Percentiles rank a stretch among this genome's conserved stretches.
phyloP scores from a whole-genome alignment of 768 basidiomycete genomes.

The Leccinum pellstonianum region DNA sequence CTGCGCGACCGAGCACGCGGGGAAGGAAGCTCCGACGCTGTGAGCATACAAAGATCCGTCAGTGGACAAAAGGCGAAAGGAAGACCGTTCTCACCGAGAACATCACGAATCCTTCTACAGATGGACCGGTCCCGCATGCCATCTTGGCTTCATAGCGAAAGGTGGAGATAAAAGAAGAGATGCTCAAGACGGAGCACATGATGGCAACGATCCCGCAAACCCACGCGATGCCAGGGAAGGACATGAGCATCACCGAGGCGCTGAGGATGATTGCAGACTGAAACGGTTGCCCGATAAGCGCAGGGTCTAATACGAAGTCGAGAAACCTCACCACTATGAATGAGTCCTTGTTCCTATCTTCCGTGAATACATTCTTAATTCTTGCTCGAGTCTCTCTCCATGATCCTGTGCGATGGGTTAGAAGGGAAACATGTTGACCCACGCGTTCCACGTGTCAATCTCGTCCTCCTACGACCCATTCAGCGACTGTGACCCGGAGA shows the following conservation, averaged over 20 bases:
- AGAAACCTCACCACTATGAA: slow-evolving; percentile 55
- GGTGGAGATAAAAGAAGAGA: slow-evolving; percentile 27
- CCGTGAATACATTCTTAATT: slow-evolving; percentile 44
- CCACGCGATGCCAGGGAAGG: slow-evolving; percentile 67
- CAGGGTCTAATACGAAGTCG: neutral
- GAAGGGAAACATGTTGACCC: neutral
- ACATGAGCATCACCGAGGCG: slow-evolving; percentile 70
- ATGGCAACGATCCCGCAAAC: slow-evolving; percentile 66
- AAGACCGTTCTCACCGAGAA: slow-evolving; percentile 39
- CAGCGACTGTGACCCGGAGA: neutral
- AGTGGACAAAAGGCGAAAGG: neutral
- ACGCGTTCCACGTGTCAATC: slow-evolving; percentile 80
- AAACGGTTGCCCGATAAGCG: slow-evolving; percentile 4
- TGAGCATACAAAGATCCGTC: neutral
- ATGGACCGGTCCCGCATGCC: slow-evolving; percentile 45
- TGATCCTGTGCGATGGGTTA: slow-evolving; percentile 46
- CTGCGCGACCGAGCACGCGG: no score
- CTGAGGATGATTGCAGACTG: slow-evolving; percentile 81
- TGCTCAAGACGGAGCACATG: slow-evolving; percentile 20
- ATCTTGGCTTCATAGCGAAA: slow-evolving; percentile 65
- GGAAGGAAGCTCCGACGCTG: no score
- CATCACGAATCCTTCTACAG: slow-evolving; percentile 55
- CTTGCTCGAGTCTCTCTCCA: slow-evolving; percentile 50
- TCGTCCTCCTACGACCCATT: slow-evolving; percentile 63
- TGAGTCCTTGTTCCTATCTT: slow-evolving; percentile 59